phyloP scores from a whole-genome alignment of 2,329 filamentous ascomycete genomes.

The Myriosclerotinia scirpicola region DNA sequence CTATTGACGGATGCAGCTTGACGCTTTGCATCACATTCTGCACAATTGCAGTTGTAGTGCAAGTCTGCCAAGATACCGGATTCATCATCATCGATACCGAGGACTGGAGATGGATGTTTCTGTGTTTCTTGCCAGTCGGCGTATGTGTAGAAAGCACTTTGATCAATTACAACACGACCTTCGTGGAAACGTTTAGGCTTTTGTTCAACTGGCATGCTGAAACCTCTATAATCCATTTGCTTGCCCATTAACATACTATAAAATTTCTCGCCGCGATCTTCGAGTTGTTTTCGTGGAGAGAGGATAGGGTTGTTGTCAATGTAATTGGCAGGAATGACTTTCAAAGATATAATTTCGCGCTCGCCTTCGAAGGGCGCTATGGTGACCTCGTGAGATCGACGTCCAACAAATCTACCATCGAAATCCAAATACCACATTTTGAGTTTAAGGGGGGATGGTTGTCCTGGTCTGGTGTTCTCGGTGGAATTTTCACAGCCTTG shows the following conservation, averaged over 20 bases:
- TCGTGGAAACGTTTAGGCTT: conserved; percentile 32
- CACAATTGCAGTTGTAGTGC: conserved; percentile 31
- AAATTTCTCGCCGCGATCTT: conserved; percentile 33
- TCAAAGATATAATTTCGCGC: conserved; percentile 36
- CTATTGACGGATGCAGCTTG: conserved; percentile 29
- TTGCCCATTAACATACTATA: conserved; percentile 32
- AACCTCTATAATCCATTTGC: conserved; percentile 34
- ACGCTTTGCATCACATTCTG: conserved; percentile 28
- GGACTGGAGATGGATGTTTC: conserved; percentile 28
- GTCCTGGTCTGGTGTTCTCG: conserved; percentile 24
- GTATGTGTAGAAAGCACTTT: conserved; percentile 31
- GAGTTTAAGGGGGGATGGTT: conserved; percentile 30
- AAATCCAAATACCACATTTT: conserved; percentile 40
- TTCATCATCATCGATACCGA: conserved; percentile 31
- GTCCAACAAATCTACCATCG: conserved; percentile 36
- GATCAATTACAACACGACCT: conserved; percentile 31
- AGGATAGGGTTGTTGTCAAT: conserved; percentile 26
- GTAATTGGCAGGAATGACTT: conserved; percentile 35
- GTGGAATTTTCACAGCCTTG: conserved; percentile 26
- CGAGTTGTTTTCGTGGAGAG: conserved; percentile 29
- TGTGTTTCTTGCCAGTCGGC: conserved; percentile 31
- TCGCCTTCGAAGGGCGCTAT: conserved; percentile 38
- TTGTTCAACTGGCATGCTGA: conserved; percentile 30
- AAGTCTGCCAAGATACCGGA: conserved; percentile 30
- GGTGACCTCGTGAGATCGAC: conserved; percentile 31